These are phyloP conservation scores for Teratosphaeria destructans DNA, from an alignment of 2,329 filamentous ascomycete genomes.

Conservation along the genomic window DNA sequence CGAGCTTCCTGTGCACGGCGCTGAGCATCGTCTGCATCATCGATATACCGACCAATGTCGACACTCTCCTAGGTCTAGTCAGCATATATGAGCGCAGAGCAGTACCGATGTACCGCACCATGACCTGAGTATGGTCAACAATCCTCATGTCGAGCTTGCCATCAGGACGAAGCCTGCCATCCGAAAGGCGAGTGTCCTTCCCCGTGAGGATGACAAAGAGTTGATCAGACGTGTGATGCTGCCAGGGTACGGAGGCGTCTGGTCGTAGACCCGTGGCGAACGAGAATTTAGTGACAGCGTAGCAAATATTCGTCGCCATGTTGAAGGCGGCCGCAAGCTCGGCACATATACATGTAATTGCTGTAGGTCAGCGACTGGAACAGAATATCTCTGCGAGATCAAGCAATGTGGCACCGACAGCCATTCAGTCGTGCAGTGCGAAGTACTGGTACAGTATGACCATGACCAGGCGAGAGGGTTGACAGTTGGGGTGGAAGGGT, in stretches of 20 bases:
- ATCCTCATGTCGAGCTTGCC: constrained; percentile 9
- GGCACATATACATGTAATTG: not conserved
- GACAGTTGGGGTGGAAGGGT: not conserved
- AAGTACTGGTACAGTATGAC: not conserved
- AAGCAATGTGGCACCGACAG: not conserved
- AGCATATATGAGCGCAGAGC: not conserved
- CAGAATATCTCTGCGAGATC: not conserved
- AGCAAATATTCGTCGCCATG: constrained; percentile 18
- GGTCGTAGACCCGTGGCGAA: constrained; percentile 23
- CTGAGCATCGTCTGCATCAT: constrained; percentile 10
- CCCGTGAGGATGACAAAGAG: constrained; percentile 21
- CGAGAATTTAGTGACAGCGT: constrained; percentile 23
- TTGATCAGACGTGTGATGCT: constrained; percentile 20
- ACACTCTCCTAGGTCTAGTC: constrained; percentile 18
- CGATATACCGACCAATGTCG: constrained; percentile 18
- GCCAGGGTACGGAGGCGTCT: constrained; percentile 27
- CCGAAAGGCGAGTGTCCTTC: not conserved
- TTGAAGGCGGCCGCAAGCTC: constrained; percentile 6
- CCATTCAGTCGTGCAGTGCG: not conserved
- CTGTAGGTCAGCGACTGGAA: not conserved
- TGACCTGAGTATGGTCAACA: constrained; percentile 8
- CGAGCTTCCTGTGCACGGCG: constrained; percentile 13
- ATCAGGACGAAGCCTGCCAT: constrained; percentile 1
- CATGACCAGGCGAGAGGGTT: not conserved
- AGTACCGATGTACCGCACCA: constrained; percentile 6